Evolutionary conservation across 2,329 filamentous ascomycete species (phyloP).

Genomic region (Neobulgaria alba): DNA sequence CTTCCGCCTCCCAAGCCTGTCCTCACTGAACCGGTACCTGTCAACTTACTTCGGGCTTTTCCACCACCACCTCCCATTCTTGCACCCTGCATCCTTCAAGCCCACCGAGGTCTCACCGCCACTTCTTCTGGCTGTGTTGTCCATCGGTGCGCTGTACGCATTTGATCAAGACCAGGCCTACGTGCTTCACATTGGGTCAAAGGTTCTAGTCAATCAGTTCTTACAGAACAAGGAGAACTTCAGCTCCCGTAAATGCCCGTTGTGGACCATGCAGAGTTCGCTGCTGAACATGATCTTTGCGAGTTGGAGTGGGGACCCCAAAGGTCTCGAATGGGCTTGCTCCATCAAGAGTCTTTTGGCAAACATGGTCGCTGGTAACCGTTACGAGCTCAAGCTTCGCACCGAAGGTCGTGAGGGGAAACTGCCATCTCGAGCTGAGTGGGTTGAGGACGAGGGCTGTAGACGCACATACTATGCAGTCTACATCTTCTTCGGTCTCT

Average conservation of each 20-base stretch:
- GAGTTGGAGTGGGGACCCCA: slow-evolving; percentile 97
- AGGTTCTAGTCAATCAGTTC: slow-evolving; percentile 94
- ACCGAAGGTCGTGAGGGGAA: slow-evolving; percentile 75
- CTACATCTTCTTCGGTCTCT: slow-evolving; percentile 95
- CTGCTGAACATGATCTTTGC: slow-evolving; percentile 98
- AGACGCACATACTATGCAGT: slow-evolving; percentile 96
- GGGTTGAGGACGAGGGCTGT: slow-evolving; percentile 95
- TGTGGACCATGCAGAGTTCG: slow-evolving; percentile 98
- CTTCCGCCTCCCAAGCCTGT: slow-evolving; percentile 76
- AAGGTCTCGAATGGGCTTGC: slow-evolving; percentile 96
- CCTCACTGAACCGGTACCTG: slow-evolving; percentile 81
- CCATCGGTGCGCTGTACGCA: slow-evolving; percentile 91
- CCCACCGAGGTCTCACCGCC: slow-evolving; percentile 73
- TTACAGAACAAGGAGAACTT: slow-evolving; percentile 98
- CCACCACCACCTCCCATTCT: slow-evolving; percentile 91
- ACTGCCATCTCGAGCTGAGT: slow-evolving; percentile 73
- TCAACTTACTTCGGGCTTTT: slow-evolving; percentile 96
- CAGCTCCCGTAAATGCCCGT: slow-evolving; percentile 90
- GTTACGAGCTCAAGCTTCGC: slow-evolving; percentile 90
- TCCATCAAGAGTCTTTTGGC: slow-evolving; percentile 97
- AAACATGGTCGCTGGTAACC: slow-evolving; percentile 97
- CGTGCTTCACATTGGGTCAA: slow-evolving; percentile 94
- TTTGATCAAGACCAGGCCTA: slow-evolving; percentile 97
- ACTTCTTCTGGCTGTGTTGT: slow-evolving; percentile 79
- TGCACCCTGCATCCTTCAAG: slow-evolving; percentile 86